These are phyloP conservation scores for Arthroderma uncinatum DNA, from an alignment of 2,329 filamentous ascomycete species.

Conservation along the genomic window DNA sequence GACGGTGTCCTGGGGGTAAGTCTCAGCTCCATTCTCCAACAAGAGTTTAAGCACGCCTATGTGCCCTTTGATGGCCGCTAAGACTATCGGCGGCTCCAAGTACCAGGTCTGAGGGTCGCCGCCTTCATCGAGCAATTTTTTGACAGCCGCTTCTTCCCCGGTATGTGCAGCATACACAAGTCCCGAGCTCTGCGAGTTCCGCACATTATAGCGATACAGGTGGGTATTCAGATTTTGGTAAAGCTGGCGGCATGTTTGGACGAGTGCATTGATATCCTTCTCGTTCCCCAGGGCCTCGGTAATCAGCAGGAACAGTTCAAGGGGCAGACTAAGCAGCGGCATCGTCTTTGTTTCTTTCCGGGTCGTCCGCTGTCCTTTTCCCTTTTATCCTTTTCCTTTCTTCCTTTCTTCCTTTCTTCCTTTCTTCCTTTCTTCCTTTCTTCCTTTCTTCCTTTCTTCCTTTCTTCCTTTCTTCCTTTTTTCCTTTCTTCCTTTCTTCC, in stretches of 20 bases:
- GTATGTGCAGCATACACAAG: not conserved
- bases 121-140: not conserved
- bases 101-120: not conserved
- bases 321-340: not conserved
- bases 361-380: not conserved
- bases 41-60: not conserved
- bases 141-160: not conserved
- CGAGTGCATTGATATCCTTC: slow-evolving; percentile 11
- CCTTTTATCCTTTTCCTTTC: not conserved
- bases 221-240: slow-evolving; percentile 10
- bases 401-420: not conserved
- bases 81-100: not conserved
- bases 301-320: not conserved
- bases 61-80: not conserved
- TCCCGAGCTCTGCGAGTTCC: not conserved
- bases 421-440: too few relatives aligned
- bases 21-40: not conserved
- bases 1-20: not conserved
- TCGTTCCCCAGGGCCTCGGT: not conserved
- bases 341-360: too few relatives aligned
- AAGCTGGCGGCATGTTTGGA: slow-evolving; percentile 8
- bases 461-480: too few relatives aligned
- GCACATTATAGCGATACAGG: slow-evolving; percentile 12
- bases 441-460: too few relatives aligned
- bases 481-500: too few relatives aligned